These are phyloP conservation scores for Pisolithus microcarpus DNA, from an alignment of 768 basidiomycete genomes.

Conservation along the genomic window DNA sequence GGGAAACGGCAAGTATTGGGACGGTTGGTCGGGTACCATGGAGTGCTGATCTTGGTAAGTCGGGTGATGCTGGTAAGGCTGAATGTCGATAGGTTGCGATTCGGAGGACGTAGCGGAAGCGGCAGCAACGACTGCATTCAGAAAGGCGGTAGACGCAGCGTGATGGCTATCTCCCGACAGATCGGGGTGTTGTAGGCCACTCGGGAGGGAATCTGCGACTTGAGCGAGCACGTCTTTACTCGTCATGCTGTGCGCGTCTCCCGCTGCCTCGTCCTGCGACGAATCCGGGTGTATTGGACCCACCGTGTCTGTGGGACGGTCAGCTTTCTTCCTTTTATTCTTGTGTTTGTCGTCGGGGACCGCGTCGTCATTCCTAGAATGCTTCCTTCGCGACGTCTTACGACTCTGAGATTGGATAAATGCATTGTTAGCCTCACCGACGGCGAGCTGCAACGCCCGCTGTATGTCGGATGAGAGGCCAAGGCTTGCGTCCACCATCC, in stretches of 20 bases:
- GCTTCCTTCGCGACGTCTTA: constrained; percentile 30
- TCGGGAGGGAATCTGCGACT: constrained; percentile 24
- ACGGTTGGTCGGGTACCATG: constrained; percentile 19
- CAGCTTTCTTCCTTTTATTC: constrained; percentile 27
- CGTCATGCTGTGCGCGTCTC: constrained; percentile 24
- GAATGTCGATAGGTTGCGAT: constrained; percentile 21
- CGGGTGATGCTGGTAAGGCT: constrained; percentile 25
- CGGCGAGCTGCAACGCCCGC: constrained; percentile 43
- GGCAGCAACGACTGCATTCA: constrained; percentile 61
- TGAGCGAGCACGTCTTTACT: constrained; percentile 21
- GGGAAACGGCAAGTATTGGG: constrained; percentile 25
- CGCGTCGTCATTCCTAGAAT: constrained; percentile 13
- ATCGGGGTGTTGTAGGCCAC: constrained; percentile 17
- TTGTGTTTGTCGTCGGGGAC: constrained; percentile 15
- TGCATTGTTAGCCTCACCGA: constrained; percentile 39
- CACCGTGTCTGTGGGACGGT: too few species aligned
- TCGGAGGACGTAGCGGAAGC: constrained; percentile 43
- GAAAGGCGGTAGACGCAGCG: constrained; percentile 49
- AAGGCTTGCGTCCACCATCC: constrained; percentile 16
- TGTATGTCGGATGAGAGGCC: constrained; percentile 39
- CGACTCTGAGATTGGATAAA: constrained; percentile 22
- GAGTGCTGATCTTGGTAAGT: constrained; percentile 28
- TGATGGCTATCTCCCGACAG: constrained; percentile 29
- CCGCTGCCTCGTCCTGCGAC: constrained; percentile 9
- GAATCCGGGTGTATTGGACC: not conserved